Evolutionary conservation across 2,329 filamentous ascomycete genomes (phyloP).

Genomic region (Neoarthrinium moseri): DNA sequence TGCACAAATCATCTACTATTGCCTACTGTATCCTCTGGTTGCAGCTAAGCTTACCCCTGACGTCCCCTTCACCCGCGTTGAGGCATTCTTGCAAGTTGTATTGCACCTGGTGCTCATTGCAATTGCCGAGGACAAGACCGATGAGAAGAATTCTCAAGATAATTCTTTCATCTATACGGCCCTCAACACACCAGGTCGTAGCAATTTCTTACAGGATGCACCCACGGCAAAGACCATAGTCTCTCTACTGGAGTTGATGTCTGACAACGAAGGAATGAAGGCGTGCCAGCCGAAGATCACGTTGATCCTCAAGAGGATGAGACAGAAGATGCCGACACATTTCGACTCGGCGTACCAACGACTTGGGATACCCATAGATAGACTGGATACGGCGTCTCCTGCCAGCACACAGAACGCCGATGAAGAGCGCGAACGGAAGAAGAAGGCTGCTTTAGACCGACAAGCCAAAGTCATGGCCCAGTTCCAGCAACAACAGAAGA

Average conservation of each 20-base stretch:
- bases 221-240: constrained; percentile 62
- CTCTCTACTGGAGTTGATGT: constrained; percentile 60
- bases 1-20: constrained; percentile 85
- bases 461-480: constrained; percentile 96
- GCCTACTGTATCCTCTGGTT: constrained; percentile 76
- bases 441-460: constrained; percentile 83
- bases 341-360: constrained; percentile 68
- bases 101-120: constrained; percentile 85
- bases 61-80: constrained; percentile 78
- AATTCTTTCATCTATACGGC: constrained; percentile 73
- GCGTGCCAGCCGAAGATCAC: constrained; percentile 81
- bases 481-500: constrained; percentile 96
- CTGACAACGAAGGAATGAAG: constrained; percentile 72
- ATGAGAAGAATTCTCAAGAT: constrained; percentile 48
- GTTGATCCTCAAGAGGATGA: constrained; percentile 80
- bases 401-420: constrained; percentile 63
- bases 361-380: constrained; percentile 69
- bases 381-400: constrained; percentile 81
- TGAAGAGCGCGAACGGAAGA: constrained; percentile 79
- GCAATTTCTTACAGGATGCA: constrained; percentile 58
- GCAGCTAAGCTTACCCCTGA: constrained; percentile 67
- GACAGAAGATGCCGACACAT: constrained; percentile 72
- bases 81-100: constrained; percentile 89
- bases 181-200: constrained; percentile 61
- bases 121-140: constrained; percentile 74